A percentile compares a stretch with the other conserved stretches of the same genome.
phyloP scores from a whole-genome alignment of 2,329 filamentous ascomycete genomes.

The Colletotrichum sp. region DNA sequence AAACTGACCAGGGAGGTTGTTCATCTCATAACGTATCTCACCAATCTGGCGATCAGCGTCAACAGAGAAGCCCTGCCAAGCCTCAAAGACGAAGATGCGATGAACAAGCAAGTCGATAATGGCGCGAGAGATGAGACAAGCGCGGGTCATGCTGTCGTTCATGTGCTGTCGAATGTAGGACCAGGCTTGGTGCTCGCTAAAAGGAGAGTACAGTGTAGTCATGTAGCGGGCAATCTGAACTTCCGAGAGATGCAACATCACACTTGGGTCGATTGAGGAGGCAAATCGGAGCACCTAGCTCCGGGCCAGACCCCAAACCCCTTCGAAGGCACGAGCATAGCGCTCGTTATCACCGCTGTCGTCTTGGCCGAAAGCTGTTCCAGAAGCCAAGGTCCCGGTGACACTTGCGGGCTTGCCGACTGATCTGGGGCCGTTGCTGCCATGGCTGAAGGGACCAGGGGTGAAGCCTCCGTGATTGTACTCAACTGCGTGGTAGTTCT shows the following conservation, averaged over 20 bases:
- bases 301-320: conserved; percentile 20
- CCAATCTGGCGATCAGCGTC: conserved; percentile 37
- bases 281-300: conserved; percentile 20
- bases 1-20: conserved; percentile 36
- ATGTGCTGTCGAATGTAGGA: conserved; percentile 47
- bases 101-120: conserved; percentile 48
- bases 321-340: conserved; percentile 15
- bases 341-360: conserved; percentile 13
- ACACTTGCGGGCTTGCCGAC: not conserved
- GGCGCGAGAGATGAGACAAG: conserved; percentile 46
- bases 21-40: conserved; percentile 38
- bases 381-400: not conserved
- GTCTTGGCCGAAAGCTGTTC: not conserved
- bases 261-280: conserved; percentile 1
- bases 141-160: conserved; percentile 42
- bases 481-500: not conserved
- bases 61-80: conserved; percentile 42
- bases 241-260: not conserved
- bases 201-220: conserved; percentile 17
- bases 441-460: not conserved
- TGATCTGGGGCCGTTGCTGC: not conserved
- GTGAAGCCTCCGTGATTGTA: not conserved
- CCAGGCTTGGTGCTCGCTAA: conserved; percentile 40
- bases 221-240: conserved; percentile 17
- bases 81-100: conserved; percentile 42